Conservation (phyloP, 306 rosid species). For the Malus domestica region ASM211411v1 NC_041799.1:12599501-12600000, state of each 20-base stretch:
- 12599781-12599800: not conserved
- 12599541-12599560: constrained; percentile 49
- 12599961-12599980: not conserved
- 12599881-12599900: not conserved
- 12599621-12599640: constrained; percentile 36
- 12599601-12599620: constrained; percentile 39
- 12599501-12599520: constrained; percentile 92
- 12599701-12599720: constrained; percentile 7
- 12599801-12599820: not conserved
- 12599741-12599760: not conserved
- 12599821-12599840: not conserved
- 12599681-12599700: not conserved
- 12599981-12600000: constrained; percentile 54
- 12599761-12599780: not conserved
- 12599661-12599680: not conserved
- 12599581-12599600: constrained; percentile 61
- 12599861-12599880: not conserved
- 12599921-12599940: not conserved
- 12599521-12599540: constrained; percentile 62
- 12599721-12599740: not conserved
- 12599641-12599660: constrained; percentile 10
- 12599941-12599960: not conserved
- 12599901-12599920: not conserved
- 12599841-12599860: not conserved
- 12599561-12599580: constrained; percentile 70